These are phyloP conservation scores for Populus ilicifolia DNA, from an alignment of 345 rosid species.

Conservation along the genomic window DNA sequence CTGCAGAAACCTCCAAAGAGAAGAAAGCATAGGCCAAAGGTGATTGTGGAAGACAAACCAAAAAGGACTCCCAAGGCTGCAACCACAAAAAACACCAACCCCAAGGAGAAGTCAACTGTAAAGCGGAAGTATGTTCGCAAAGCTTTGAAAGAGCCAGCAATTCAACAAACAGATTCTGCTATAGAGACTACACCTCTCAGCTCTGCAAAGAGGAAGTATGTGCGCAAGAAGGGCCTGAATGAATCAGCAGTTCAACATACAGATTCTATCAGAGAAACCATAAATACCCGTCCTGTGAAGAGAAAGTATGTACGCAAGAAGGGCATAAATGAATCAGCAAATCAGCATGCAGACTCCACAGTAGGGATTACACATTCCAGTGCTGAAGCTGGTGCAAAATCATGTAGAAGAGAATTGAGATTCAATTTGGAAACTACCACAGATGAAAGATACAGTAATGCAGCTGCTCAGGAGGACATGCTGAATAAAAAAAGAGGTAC, in stretches of 20 bases:
- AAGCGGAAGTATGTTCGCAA: slow-evolving; percentile 40
- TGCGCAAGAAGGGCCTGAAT: slow-evolving; percentile 37
- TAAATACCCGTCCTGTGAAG: not conserved
- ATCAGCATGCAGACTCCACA: slow-evolving; percentile 24
- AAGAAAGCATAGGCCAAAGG: slow-evolving; percentile 86
- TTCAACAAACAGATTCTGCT: slow-evolving; percentile 27
- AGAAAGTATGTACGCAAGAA: slow-evolving; percentile 37
- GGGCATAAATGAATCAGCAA: slow-evolving; percentile 38
- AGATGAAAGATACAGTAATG: slow-evolving; percentile 18
- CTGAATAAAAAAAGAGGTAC: slow-evolving; percentile 2
- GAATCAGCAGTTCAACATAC: slow-evolving; percentile 37
- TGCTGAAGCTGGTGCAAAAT: slow-evolving; percentile 24
- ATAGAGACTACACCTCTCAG: slow-evolving; percentile 13
- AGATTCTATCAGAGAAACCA: slow-evolving; percentile 8
- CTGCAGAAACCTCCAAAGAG: slow-evolving; percentile 56
- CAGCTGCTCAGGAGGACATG: slow-evolving; percentile 21
- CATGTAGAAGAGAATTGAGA: slow-evolving; percentile 53
- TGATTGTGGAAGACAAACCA: slow-evolving; percentile 55
- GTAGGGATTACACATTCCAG: slow-evolving; percentile 14
- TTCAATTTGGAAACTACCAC: slow-evolving; percentile 48
- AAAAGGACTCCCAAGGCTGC: slow-evolving; percentile 41
- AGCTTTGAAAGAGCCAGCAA: slow-evolving; percentile 38
- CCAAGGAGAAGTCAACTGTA: slow-evolving; percentile 35
- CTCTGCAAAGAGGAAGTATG: slow-evolving; percentile 24
- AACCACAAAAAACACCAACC: slow-evolving; percentile 27